Conservation (phyloP, 352 stramenopile genomes). For the Globisporangium paroecandrum region DNA sequence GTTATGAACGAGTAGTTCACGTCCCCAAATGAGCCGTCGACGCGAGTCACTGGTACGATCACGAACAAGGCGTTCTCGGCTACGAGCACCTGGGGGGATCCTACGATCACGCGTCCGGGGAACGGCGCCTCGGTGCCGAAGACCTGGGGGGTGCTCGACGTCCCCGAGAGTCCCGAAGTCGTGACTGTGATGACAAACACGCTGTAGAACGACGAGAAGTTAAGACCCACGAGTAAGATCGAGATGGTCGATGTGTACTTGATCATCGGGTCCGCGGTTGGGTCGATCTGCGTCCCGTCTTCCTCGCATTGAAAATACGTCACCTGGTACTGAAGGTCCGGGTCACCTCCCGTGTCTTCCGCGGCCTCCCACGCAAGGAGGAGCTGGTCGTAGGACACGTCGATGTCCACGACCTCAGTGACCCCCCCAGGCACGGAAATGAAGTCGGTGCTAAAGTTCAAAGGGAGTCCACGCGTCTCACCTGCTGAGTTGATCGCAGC, state of each 20-base stretch:
- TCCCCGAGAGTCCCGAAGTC: slow-evolving; percentile 30
- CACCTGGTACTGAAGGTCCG: slow-evolving; percentile 38
- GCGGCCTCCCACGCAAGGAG: slow-evolving; percentile 34
- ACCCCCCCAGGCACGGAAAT: slow-evolving; percentile 41
- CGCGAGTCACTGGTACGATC: slow-evolving; percentile 32
- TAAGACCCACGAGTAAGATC: slow-evolving; percentile 22
- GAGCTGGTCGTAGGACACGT: slow-evolving; percentile 34
- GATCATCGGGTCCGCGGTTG: neutral
- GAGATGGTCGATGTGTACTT: slow-evolving; percentile 12
- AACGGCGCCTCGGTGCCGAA: slow-evolving; percentile 36
- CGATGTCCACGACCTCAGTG: slow-evolving; percentile 20
- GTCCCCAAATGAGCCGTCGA: slow-evolving; percentile 52
- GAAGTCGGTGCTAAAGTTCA: slow-evolving; percentile 25
- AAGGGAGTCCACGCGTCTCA: slow-evolving; percentile 21
- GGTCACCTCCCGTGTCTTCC: slow-evolving; percentile 43
- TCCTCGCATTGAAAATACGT: slow-evolving; percentile 33
- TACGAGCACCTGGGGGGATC: slow-evolving; percentile 18
- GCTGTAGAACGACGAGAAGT: slow-evolving; percentile 36
- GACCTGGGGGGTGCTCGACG: slow-evolving; percentile 15
- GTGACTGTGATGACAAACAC: slow-evolving; percentile 31
- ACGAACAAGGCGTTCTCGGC: slow-evolving; percentile 29
- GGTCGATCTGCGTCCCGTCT: slow-evolving; percentile 13
- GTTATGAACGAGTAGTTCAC: slow-evolving; percentile 35
- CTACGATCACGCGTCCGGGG: slow-evolving; percentile 28
- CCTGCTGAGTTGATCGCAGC: slow-evolving; percentile 34